Percentiles rank a stretch among this genome's conserved stretches.
These are phyloP conservation scores for Pleurotus eryngii DNA, from an alignment of 768 basidiomycete genomes.

Conservation along the genomic window DNA sequence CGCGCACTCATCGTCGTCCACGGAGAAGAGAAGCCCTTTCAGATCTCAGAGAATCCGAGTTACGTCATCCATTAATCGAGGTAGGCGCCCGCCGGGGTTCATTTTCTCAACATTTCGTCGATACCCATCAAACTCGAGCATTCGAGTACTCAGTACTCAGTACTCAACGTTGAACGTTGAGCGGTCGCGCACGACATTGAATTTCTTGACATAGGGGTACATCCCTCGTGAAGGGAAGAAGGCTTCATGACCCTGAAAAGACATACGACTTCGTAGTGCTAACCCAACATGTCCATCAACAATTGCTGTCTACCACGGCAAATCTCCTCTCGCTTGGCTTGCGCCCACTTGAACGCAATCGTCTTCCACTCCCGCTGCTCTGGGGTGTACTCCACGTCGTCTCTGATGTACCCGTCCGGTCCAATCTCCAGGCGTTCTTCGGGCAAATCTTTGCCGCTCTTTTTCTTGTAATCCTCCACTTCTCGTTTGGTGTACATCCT, in stretches of 20 bases:
- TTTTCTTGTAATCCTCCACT: neutral
- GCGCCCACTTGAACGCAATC: neutral
- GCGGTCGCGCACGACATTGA: too few relatives aligned
- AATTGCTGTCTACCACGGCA: conserved; percentile 8
- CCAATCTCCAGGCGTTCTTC: neutral
- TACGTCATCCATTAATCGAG: too few relatives aligned
- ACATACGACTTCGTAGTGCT: neutral
- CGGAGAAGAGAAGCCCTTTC: too few relatives aligned
- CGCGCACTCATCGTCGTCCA: conserved; percentile 24
- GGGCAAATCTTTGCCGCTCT: neutral
- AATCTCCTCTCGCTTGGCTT: neutral
- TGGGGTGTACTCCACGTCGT: neutral
- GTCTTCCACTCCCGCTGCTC: neutral
- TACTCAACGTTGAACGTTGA: too few relatives aligned
- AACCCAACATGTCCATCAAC: neutral
- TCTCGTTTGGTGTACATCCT: neutral
- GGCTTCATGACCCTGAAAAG: neutral
- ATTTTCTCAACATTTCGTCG: too few relatives aligned
- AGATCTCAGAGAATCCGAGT: too few relatives aligned
- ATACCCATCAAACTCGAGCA: too few relatives aligned
- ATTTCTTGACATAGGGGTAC: too few relatives aligned
- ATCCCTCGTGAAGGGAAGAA: too few relatives aligned
- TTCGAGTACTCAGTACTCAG: too few relatives aligned
- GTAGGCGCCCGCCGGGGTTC: too few relatives aligned
- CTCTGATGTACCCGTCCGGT: neutral